Conservation (phyloP, 1,284 basidiomycete species). For the Heterobasidion annosum region DNA sequence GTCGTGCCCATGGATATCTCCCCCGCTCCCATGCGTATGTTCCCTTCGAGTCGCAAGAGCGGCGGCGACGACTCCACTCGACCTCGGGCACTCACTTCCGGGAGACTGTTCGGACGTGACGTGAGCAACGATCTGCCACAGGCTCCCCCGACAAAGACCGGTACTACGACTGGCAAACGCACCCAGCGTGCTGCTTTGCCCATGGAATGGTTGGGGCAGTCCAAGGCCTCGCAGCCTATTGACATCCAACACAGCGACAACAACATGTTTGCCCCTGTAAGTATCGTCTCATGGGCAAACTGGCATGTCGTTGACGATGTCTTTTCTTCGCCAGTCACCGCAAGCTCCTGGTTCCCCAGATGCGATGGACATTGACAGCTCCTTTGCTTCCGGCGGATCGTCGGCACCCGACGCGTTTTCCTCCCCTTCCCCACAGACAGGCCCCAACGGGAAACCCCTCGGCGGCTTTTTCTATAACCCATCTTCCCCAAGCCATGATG, state of each 20-base stretch:
- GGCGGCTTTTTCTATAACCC: conserved; percentile 44
- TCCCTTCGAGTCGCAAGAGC: conserved; percentile 3
- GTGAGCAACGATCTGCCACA: conserved; percentile 41
- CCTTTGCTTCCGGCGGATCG: conserved; percentile 21
- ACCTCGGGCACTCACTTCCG: conserved; percentile 48
- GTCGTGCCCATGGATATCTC: conserved; percentile 62
- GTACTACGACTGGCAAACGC: conserved; percentile 36
- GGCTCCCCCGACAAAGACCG: conserved; percentile 23
- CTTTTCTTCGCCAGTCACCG: not conserved
- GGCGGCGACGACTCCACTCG: conserved; percentile 21
- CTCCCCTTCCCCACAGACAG: conserved; percentile 31
- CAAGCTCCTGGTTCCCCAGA: conserved; percentile 32
- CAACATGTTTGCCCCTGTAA: conserved; percentile 20
- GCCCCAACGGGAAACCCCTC: conserved; percentile 43
- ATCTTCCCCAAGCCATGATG: conserved; percentile 43
- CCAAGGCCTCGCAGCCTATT: conserved; percentile 11
- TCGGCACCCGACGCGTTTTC: conserved; percentile 11
- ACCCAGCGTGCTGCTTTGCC: conserved; percentile 54
- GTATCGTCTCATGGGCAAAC: not conserved
- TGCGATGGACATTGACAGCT: conserved; percentile 70
- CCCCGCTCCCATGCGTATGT: conserved; percentile 32
- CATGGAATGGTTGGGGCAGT: conserved; percentile 43
- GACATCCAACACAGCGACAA: conserved; percentile 8
- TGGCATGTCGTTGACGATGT: not conserved
- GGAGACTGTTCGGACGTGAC: conserved; percentile 63